Evolutionary conservation across 164 flowering plant genomes (phyloP).

Genomic region (Chimonanthus praecox): DNA sequence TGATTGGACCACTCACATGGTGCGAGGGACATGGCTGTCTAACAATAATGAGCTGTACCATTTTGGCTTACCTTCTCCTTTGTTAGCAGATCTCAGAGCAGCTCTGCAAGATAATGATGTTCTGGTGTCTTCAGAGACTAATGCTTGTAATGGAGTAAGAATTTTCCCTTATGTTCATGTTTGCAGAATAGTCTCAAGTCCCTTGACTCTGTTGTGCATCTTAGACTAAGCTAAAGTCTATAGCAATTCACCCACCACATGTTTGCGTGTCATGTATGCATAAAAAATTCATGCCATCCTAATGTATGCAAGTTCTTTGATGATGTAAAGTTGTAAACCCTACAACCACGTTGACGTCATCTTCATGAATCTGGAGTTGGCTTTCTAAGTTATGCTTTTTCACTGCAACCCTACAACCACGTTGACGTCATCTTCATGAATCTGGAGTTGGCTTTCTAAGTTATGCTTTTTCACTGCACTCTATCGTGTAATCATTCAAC

Average conservation of each 20-base stretch:
- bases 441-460: too few species aligned
- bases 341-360: too few species aligned
- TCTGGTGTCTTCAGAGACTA: conserved; percentile 13
- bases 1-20: conserved; percentile 71
- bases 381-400: too few species aligned
- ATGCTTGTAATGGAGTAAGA: conserved; percentile 26
- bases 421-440: too few species aligned
- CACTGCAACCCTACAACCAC: too few species aligned
- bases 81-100: conserved; percentile 52
- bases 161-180: background rate
- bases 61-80: conserved; percentile 75
- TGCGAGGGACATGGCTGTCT: conserved; percentile 79
- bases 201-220: background rate
- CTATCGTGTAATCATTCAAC: too few species aligned
- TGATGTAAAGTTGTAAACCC: too few species aligned
- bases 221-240: background rate
- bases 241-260: background rate
- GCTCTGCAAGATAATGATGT: conserved; percentile 21
- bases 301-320: too few species aligned
- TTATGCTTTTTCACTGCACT: too few species aligned
- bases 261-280: background rate
- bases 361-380: too few species aligned
- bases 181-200: background rate
- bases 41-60: conserved; percentile 44
- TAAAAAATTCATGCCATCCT: background rate